These are phyloP conservation scores for Pleurozium schreberi DNA, from an alignment of 225 moss, liverwort and hornwort genomes.

Conservation along the genomic window DNA sequence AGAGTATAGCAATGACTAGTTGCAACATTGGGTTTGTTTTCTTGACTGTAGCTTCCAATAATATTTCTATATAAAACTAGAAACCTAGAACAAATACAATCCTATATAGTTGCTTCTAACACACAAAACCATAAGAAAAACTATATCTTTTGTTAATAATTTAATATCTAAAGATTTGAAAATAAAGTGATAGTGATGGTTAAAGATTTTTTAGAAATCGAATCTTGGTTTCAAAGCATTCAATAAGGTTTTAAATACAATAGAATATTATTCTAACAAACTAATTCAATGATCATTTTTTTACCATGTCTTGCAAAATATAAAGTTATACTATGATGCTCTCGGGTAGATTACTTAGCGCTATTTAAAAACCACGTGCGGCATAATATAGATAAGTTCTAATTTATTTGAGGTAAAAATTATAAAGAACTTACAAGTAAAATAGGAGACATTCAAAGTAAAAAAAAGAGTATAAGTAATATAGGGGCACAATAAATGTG, in stretches of 20 bases:
- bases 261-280: not conserved
- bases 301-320: not conserved
- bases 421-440: too few species aligned
- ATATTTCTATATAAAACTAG: not conserved
- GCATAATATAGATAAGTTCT: too few species aligned
- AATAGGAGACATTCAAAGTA: too few species aligned
- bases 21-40: not conserved
- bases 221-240: not conserved
- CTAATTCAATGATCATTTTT: not conserved
- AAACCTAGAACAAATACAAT: not conserved
- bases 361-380: too few species aligned
- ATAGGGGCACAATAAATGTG: too few species aligned
- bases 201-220: not conserved
- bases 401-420: too few species aligned
- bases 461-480: too few species aligned
- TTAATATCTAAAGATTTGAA: not conserved
- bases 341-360: too few species aligned
- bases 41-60: not conserved
- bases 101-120: not conserved
- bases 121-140: accelerated
- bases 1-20: not conserved
- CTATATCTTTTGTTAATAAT: not conserved
- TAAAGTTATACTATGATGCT: too few species aligned
- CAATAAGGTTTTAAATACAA: not conserved
- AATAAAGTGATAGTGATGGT: not conserved